Evolutionary conservation across 805 yeast species (phyloP), one percentile per base, ranked within the genome.

Genomic region (Teunomyces lycoperdinae): DNA sequence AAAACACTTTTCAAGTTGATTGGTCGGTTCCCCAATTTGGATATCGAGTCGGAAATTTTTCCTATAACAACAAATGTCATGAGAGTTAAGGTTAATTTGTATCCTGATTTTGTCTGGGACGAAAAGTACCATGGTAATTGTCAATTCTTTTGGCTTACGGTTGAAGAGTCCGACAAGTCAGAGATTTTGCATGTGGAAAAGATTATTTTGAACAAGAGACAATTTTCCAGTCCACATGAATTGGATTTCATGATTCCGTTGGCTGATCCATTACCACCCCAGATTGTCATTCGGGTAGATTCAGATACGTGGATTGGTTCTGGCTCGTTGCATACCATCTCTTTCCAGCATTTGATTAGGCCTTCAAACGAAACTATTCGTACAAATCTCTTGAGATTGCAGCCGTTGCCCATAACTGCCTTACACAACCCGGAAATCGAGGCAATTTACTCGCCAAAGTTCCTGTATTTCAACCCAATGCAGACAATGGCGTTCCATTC

Each of bases 401-500:
- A 90, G 50, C 99, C 99, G 1, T 73, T 94, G 29, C 97, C 98
- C 0, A 72, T 84, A 0, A 67, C 85, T 0, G 97, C 97, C 0
- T 71, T 92, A 29, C 87, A 89, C 48, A 76, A 90, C 60, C 67
- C 76, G 1, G 71, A 74, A 11, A 66, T 89, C 40, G 96, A 91
- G 61, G 60, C 71, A 4, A 83, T 91, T 36, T 94, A 94, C 62
- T 69, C 74, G 3, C 49, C 64, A 5, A 81, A 77, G 55, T 94
- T 94, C 73, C 79, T 80, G 48, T 92, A 87, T 67, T 94, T 94
- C 77, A 94, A 94, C 62, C 98, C 99, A 3, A 91, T 94, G 97
- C 99, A 94, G 68, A 92, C 98, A 0, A 92, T 92, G 98, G 80
- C 86, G 0, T 94, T 94, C 70, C 96, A 91, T 61, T 80, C 96